phyloP scores from a whole-genome alignment of 2,329 filamentous ascomycete species.

The Pestalotiopsis fici region DNA sequence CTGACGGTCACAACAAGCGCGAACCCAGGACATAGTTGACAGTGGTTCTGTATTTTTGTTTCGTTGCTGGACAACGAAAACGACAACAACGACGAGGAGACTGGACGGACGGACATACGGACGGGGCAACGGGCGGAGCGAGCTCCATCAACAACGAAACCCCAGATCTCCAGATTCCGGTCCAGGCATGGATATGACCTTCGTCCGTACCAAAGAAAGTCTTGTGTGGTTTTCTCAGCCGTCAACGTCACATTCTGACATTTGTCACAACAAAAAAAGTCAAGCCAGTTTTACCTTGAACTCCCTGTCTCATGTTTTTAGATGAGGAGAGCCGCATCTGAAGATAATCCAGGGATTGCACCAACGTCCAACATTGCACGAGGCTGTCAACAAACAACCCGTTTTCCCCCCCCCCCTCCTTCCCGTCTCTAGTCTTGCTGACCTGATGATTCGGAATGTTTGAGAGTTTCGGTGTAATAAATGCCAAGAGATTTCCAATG shows the following conservation, averaged over 20 bases:
- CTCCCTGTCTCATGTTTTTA: constrained; percentile 6
- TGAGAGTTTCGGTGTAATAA: neutral
- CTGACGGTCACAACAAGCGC: neutral
- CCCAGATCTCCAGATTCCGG: constrained; percentile 2
- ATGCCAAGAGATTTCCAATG: neutral
- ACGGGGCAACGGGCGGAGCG: neutral
- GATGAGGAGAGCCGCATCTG: constrained; percentile 6
- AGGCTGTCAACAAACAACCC: neutral
- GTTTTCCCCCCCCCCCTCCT: too few species aligned
- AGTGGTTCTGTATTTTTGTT: neutral
- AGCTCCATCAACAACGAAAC: constrained; percentile 5
- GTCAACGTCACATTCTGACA: neutral
- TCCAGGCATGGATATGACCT: neutral
- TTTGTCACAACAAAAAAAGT: neutral
- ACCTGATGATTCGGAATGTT: neutral
- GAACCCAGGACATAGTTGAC: neutral
- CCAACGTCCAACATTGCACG: constrained; percentile 4
- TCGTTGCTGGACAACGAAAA: neutral
- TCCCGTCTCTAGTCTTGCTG: neutral
- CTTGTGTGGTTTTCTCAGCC: neutral
- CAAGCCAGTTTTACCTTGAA: neutral
- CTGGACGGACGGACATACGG: neutral
- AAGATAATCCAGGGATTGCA: neutral
- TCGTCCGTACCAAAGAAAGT: neutral
- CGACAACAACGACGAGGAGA: neutral